phyloP scores from a whole-genome alignment of 2,329 filamentous ascomycete genomes.

The Plenodomus biglobosus region DNA sequence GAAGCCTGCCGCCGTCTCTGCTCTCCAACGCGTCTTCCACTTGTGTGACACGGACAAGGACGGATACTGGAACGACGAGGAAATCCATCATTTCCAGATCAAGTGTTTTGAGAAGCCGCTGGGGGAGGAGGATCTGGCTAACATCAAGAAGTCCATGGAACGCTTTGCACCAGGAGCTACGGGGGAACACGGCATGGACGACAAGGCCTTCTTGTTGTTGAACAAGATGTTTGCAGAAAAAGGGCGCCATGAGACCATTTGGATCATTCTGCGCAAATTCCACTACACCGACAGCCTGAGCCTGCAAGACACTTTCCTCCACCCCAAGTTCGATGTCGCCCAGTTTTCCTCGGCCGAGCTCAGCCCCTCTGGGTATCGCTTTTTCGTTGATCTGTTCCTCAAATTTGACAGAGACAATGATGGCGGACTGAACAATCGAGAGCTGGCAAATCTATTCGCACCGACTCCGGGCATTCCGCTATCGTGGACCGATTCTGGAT shows the following conservation, averaged over 20 bases:
- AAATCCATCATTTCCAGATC: conserved; percentile 86
- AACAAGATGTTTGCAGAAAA: conserved; percentile 98
- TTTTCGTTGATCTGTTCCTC: conserved; percentile 95
- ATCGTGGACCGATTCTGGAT: conserved; percentile 85
- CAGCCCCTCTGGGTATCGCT: conserved; percentile 90
- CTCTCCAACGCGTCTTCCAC: conserved; percentile 89
- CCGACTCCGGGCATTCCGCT: conserved; percentile 86
- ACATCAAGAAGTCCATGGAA: conserved; percentile 85
- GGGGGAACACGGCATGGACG: conserved; percentile 68
- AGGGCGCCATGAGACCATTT: conserved; percentile 95
- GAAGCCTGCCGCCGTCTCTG: conserved; percentile 86
- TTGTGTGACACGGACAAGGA: conserved; percentile 96
- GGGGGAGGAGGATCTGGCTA: conserved; percentile 76
- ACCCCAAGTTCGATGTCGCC: conserved; percentile 91
- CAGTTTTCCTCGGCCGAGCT: conserved; percentile 91
- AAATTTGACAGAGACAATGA: conserved; percentile 98
- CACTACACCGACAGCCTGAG: conserved; percentile 96
- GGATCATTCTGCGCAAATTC: conserved; percentile 93
- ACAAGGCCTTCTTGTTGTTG: conserved; percentile 80
- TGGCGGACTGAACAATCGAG: conserved; percentile 82
- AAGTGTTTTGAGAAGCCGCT: conserved; percentile 91
- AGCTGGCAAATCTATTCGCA: conserved; percentile 83
- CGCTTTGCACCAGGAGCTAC: conserved; percentile 66
- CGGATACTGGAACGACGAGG: conserved; percentile 83
- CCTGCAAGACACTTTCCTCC: conserved; percentile 85